Evolutionary conservation across 2,329 filamentous ascomycete species (phyloP).

Genomic region (Biscogniauxia marginata): DNA sequence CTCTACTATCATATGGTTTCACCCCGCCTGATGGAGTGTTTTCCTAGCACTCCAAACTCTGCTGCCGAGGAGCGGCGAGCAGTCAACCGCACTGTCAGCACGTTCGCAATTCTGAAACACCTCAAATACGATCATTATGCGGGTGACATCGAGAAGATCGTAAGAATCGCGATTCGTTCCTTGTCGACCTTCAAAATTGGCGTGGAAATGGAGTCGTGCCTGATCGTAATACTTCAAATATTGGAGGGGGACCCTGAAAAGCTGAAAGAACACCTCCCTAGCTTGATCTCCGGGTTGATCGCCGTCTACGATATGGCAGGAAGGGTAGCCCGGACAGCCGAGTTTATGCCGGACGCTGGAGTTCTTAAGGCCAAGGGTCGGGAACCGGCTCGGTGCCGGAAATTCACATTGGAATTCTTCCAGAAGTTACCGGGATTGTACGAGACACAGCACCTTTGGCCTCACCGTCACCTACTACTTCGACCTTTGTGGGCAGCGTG

Average conservation of each 20-base stretch:
- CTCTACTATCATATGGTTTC: slow-evolving; percentile 32
- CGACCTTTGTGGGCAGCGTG: slow-evolving; percentile 50
- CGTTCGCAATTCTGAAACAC: slow-evolving; percentile 49
- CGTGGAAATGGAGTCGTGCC: slow-evolving; percentile 46
- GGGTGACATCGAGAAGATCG: slow-evolving; percentile 46
- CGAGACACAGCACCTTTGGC: slow-evolving; percentile 46
- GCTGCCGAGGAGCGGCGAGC: slow-evolving; percentile 27
- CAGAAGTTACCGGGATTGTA: slow-evolving; percentile 47
- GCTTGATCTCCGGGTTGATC: slow-evolving; percentile 46
- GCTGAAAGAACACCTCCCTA: slow-evolving; percentile 47
- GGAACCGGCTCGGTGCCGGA: slow-evolving; percentile 40
- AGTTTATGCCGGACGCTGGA: neutral
- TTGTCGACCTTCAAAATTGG: slow-evolving; percentile 42
- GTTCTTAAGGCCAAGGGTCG: slow-evolving; percentile 10
- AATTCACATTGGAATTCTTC: slow-evolving; percentile 47
- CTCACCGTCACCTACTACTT: slow-evolving; percentile 44
- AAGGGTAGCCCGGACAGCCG: slow-evolving; percentile 18
- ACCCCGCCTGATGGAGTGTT: slow-evolving; percentile 39
- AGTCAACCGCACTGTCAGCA: slow-evolving; percentile 45
- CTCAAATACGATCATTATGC: slow-evolving; percentile 52
- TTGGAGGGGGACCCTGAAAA: slow-evolving; percentile 45
- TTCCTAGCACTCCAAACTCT: slow-evolving; percentile 34
- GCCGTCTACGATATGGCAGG: slow-evolving; percentile 35
- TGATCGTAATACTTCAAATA: slow-evolving; percentile 49
- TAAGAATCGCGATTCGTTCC: slow-evolving; percentile 49